Percentiles rank a stretch among this genome's conserved stretches.
phyloP scores from a whole-genome alignment of 2,329 filamentous ascomycete species.

The Colletotrichum orchidophilum region DNA sequence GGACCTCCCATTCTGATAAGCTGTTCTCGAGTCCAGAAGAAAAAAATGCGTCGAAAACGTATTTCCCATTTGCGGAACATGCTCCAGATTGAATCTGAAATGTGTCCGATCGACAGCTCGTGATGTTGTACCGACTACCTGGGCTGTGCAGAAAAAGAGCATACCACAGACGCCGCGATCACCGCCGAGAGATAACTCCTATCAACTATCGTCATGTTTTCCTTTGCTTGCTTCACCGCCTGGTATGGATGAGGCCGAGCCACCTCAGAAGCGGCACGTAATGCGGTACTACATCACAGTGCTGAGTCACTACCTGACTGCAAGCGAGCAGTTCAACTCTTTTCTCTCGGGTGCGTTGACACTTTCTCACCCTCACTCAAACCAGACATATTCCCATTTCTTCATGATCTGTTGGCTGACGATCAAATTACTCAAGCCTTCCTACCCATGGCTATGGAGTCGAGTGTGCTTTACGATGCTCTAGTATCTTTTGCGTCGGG shows the following conservation, averaged over 20 bases:
- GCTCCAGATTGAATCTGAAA: slow-evolving; percentile 30
- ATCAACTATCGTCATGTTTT: background rate
- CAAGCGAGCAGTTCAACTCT: slow-evolving; percentile 29
- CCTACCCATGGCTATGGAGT: slow-evolving; percentile 35
- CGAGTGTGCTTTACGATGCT: slow-evolving; percentile 29
- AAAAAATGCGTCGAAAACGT: slow-evolving; percentile 35
- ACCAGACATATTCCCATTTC: background rate
- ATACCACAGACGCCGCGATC: background rate
- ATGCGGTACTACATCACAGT: slow-evolving; percentile 31
- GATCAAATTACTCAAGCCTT: background rate
- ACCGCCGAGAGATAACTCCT: background rate
- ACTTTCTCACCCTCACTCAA: rapidly evolving
- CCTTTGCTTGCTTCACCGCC: background rate
- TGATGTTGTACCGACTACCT: slow-evolving; percentile 27
- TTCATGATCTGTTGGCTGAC: background rate
- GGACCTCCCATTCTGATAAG: slow-evolving; percentile 6
- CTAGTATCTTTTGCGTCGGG: slow-evolving; percentile 28
- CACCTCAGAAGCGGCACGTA: slow-evolving; percentile 20
- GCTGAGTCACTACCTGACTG: slow-evolving; percentile 20
- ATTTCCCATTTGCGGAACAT: slow-evolving; percentile 31
- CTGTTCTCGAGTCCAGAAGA: slow-evolving; percentile 4
- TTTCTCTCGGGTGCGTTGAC: slow-evolving; percentile 19
- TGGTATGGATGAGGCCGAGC: slow-evolving; percentile 1
- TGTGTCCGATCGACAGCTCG: slow-evolving; percentile 29
- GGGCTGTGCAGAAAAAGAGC: slow-evolving; percentile 19